A percentile compares a stretch with the other conserved stretches of the same genome.
Evolutionary conservation across 2,329 filamentous ascomycete species (phyloP).

Genomic region (Cercospora nicotianae): DNA sequence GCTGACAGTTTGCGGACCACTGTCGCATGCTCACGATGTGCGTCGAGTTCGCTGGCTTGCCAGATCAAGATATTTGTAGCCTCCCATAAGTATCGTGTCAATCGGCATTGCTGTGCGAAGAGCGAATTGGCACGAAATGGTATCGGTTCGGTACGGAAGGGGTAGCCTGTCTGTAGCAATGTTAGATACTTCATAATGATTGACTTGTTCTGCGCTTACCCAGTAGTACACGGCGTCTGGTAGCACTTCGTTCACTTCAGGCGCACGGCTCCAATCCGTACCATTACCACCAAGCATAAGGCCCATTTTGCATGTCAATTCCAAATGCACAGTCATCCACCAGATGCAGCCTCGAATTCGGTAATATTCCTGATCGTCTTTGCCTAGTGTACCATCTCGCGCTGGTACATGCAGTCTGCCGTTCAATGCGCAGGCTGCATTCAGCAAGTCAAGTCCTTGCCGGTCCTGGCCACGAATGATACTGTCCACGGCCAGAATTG

Average conservation of each 20-base stretch:
- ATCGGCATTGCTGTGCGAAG: constrained; percentile 5
- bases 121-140: neutral
- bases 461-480: constrained; percentile 8
- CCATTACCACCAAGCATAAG: constrained; percentile 6
- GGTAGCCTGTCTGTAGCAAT: constrained; percentile 4
- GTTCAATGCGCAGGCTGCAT: constrained; percentile 3
- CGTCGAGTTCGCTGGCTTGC: constrained; percentile 5
- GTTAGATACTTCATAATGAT: neutral
- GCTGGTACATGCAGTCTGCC: neutral
- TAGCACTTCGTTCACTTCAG: neutral
- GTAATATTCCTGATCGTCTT: neutral
- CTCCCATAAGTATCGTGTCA: constrained; percentile 7
- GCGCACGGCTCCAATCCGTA: constrained; percentile 2
- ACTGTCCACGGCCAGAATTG: constrained; percentile 5
- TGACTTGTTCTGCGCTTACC: neutral
- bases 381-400: neutral
- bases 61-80: constrained; percentile 12
- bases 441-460: neutral
- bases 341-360: constrained; percentile 4
- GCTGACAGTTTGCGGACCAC: neutral
- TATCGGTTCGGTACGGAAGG: constrained; percentile 4
- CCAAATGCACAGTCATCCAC: constrained; percentile 13
- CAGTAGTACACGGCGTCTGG: constrained; percentile 4
- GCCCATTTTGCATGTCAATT: constrained; percentile 12
- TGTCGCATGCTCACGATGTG: neutral